Evolutionary conservation across 2,329 filamentous ascomycete genomes (phyloP), one percentile per base, ranked within the genome.

Genomic region (Trichoderma lentiforme): DNA sequence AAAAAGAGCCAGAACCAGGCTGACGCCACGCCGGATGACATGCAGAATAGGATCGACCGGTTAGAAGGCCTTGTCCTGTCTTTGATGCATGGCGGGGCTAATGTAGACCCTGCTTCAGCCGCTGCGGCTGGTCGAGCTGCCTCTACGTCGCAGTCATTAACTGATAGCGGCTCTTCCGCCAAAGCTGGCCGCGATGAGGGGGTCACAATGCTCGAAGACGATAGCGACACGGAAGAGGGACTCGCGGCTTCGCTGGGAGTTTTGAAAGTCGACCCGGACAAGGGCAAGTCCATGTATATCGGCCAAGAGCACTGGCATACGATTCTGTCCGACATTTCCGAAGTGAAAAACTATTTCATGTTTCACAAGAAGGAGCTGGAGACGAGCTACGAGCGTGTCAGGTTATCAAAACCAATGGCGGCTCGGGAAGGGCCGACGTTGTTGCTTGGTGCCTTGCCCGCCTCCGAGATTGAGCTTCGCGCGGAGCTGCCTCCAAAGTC

Each of bases 11-110:
- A 91, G 81, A 88, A 83, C 83, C 89, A 83, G 86, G 87, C 81
- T 73, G 82, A 86, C 76, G 83, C 86, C 70, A 90, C 82, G 76
- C 94, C 95, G 64, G 95, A 97, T 86, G 95, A 98, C 82, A 98
- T 98, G 95, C 95, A 98, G 84, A 97, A 97, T 80, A 92, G 96
- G 80, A 98, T 98, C 83, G 95, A 98, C 84, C 90, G 95, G 77
- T 87, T 98, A 75, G 95, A 98, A 86, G 92, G 93, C 76, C 85
- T 98, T 80, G 95, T 98, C 73, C 83, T 98, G 75, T 97, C 94
- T 32, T 83, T 98, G 79, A 98, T 98, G 95, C 95, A 95, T 79
- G 95, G 93, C 80, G 93, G 93, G 71, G 83, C 87, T 74, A 85
- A 83, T 68, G 78, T 86, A 69, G 86, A 88, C 62, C 75, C 82